Conservation (phyloP, 2,329 filamentous ascomycete species). For the Orbilia oligospora region DNA sequence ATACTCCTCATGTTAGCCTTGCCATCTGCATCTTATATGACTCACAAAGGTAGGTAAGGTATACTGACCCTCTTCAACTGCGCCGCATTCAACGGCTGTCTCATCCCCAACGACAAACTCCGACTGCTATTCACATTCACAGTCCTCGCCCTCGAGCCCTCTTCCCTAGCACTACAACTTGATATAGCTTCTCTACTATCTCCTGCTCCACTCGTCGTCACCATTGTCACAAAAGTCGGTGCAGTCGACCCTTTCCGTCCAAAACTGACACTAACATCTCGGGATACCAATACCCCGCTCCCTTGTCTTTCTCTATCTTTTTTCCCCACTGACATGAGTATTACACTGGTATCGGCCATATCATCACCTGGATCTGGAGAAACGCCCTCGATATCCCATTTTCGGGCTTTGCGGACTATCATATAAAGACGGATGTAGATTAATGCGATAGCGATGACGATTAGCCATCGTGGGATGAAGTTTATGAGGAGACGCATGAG, state of each 20-base stretch:
- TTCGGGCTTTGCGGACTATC: slow-evolving; percentile 67
- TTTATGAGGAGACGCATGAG: slow-evolving; percentile 67
- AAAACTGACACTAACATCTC: slow-evolving; percentile 26
- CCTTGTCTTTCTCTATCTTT: slow-evolving; percentile 13
- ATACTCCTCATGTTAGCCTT: background rate
- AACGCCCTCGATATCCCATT: slow-evolving; percentile 54
- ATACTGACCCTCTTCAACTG: slow-evolving; percentile 63
- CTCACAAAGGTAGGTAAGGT: background rate
- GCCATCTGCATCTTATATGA: background rate
- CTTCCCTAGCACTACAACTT: slow-evolving; percentile 23
- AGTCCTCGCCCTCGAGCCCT: slow-evolving; percentile 1
- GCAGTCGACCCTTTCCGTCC: slow-evolving; percentile 40
- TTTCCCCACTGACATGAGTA: slow-evolving; percentile 28
- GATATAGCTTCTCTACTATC: slow-evolving; percentile 32
- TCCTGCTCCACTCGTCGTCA: slow-evolving; percentile 31
- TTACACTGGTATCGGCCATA: slow-evolving; percentile 52
- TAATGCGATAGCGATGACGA: slow-evolving; percentile 67
- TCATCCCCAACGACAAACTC: slow-evolving; percentile 41
- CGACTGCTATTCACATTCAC: slow-evolving; percentile 13
- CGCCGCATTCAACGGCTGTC: slow-evolving; percentile 39
- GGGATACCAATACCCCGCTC: slow-evolving; percentile 10
- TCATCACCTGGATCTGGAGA: slow-evolving; percentile 51
- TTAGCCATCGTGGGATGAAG: slow-evolving; percentile 68
- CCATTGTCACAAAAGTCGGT: slow-evolving; percentile 17
- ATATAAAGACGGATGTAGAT: slow-evolving; percentile 68